Conservation (phyloP, 2,329 filamentous ascomycete genomes). For the Trichoderma guizhouense region DNA sequence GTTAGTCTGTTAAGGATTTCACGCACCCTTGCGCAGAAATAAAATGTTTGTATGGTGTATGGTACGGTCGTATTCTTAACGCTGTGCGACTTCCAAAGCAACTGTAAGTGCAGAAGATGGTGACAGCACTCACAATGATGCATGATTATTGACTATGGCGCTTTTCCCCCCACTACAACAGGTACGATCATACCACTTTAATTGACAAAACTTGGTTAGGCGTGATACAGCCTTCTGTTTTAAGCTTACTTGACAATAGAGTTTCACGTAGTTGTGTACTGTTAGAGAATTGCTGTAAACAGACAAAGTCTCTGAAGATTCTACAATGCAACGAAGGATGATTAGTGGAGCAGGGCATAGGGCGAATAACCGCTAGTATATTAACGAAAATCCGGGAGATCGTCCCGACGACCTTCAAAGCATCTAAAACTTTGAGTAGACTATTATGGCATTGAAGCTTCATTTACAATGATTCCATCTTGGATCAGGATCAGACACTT, state of each 20-base stretch:
- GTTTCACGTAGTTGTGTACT: neutral
- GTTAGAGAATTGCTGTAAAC: neutral
- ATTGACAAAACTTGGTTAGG: neutral
- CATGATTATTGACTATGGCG: neutral
- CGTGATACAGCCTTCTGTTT: neutral
- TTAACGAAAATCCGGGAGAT: neutral
- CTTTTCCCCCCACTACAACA: neutral
- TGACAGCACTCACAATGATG: neutral
- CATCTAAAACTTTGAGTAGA: neutral
- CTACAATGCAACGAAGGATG: neutral
- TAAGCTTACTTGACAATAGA: neutral
- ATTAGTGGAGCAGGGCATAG: neutral
- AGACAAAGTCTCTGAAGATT: neutral
- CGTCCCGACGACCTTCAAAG: neutral
- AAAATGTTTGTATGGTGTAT: neutral
- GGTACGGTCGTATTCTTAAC: neutral
- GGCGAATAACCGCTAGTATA: too few species aligned
- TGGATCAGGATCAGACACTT: neutral
- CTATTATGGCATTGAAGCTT: neutral
- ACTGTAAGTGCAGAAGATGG: neutral
- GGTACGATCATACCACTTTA: neutral
- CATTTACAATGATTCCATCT: neutral
- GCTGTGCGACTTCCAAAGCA: neutral
- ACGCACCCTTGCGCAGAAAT: neutral
- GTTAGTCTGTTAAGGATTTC: neutral